phyloP scores from a whole-genome alignment of 2,329 filamentous ascomycete genomes.

The Aspergillus hiratsukae region DNA sequence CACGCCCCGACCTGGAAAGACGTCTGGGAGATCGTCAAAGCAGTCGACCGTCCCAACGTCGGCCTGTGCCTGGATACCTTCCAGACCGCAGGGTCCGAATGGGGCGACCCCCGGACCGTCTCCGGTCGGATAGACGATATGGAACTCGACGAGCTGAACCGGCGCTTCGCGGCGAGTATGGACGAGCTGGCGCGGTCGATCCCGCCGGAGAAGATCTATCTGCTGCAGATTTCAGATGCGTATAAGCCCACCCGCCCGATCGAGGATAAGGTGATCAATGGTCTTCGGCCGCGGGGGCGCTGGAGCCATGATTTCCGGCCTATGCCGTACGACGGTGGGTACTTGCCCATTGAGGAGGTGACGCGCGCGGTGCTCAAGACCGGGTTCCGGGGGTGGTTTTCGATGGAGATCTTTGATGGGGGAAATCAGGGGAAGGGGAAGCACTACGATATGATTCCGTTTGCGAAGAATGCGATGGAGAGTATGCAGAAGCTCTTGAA shows the following conservation, averaged over 20 bases:
- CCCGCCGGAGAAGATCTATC: slow-evolving; percentile 65
- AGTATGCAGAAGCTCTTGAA: slow-evolving; percentile 45
- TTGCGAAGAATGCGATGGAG: slow-evolving; percentile 50
- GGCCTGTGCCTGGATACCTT: slow-evolving; percentile 76
- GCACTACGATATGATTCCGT: slow-evolving; percentile 46
- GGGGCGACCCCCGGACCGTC: slow-evolving; percentile 63
- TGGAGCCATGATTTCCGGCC: slow-evolving; percentile 72
- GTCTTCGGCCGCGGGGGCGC: slow-evolving; percentile 55
- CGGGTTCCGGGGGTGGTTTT: slow-evolving; percentile 64
- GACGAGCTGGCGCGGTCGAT: slow-evolving; percentile 54
- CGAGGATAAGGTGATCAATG: slow-evolving; percentile 47
- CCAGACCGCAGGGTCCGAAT: slow-evolving; percentile 68
- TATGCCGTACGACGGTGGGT: slow-evolving; percentile 65
- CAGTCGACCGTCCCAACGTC: slow-evolving; percentile 61
- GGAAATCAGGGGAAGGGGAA: slow-evolving; percentile 52
- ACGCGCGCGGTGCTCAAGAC: slow-evolving; percentile 62
- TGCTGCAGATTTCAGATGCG: slow-evolving; percentile 71
- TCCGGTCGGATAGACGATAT: slow-evolving; percentile 55
- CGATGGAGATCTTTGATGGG: slow-evolving; percentile 66
- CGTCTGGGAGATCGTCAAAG: slow-evolving; percentile 64
- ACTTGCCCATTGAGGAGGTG: slow-evolving; percentile 64
- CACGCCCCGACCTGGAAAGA: slow-evolving; percentile 64
- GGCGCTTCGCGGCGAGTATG: slow-evolving; percentile 52
- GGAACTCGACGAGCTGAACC: slow-evolving; percentile 44
- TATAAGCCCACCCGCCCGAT: slow-evolving; percentile 60